Percentiles rank a stretch among this genome's conserved stretches.
These are phyloP conservation scores for Kitagawia praeruptora DNA, from an alignment of 129 eudicot genomes.

Conservation along the genomic window DNA sequence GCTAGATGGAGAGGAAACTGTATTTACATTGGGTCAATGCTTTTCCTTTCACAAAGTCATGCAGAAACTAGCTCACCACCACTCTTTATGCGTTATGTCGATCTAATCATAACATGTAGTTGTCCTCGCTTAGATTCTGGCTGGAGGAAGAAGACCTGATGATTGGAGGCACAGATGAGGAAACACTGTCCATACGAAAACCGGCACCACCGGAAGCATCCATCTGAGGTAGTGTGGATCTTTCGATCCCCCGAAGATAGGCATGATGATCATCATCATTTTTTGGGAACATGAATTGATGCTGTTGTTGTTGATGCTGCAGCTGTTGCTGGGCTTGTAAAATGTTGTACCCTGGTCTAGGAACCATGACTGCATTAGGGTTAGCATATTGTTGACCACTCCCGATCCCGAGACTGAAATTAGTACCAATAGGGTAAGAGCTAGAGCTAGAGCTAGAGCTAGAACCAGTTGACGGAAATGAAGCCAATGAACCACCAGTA, in stretches of 20 bases:
- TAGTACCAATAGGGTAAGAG: constrained; percentile 12
- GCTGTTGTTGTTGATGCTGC: constrained; percentile 33
- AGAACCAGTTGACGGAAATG: constrained; percentile 15
- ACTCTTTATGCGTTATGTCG: background rate
- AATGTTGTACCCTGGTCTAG: constrained; percentile 15
- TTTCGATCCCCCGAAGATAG: constrained; percentile 22
- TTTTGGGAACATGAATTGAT: constrained; percentile 13
- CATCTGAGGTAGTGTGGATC: background rate
- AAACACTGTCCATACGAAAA: background rate
- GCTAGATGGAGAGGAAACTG: background rate
- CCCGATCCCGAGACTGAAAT: constrained; percentile 28
- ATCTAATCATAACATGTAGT: constrained; percentile 5
- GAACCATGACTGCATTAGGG: constrained; percentile 7
- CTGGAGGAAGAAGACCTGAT: constrained; percentile 8
- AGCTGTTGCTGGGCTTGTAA: constrained; percentile 18
- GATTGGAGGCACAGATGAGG: background rate
- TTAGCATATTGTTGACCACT: background rate
- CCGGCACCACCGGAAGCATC: background rate
- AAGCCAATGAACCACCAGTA: constrained; percentile 47
- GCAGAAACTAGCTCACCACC: background rate
- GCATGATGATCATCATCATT: constrained; percentile 25
- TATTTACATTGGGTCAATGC: background rate
- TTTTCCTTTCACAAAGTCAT: background rate
- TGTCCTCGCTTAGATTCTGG: background rate
- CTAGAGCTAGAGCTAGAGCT: background rate